These are phyloP conservation scores for Sordariomycetes sp. DNA, from an alignment of 2,329 filamentous ascomycete species.

Conservation along the genomic window DNA sequence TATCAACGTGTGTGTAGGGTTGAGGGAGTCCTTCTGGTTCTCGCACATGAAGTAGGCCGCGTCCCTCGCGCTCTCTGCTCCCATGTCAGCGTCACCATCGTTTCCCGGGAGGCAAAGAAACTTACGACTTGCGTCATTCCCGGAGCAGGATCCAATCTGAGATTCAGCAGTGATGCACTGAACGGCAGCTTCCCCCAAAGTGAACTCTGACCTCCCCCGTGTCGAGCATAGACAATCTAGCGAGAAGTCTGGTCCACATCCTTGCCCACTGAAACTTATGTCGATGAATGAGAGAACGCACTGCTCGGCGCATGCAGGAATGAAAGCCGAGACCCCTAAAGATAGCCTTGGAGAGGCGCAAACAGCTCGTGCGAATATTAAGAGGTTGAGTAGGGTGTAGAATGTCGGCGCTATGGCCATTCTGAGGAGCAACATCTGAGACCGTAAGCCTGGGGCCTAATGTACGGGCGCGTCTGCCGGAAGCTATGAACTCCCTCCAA, in stretches of 20 bases:
- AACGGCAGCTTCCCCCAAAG: slow-evolving; percentile 62
- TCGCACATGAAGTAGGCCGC: slow-evolving; percentile 51
- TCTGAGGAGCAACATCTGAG: slow-evolving; percentile 31
- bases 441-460: background rate
- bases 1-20: slow-evolving; percentile 49
- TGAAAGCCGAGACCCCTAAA: slow-evolving; percentile 26
- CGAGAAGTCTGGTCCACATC: slow-evolving; percentile 40
- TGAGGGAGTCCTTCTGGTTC: slow-evolving; percentile 35
- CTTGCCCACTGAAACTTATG: slow-evolving; percentile 42
- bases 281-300: slow-evolving; percentile 57
- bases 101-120: background rate
- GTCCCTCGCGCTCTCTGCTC: slow-evolving; percentile 29
- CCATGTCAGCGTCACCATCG: slow-evolving; percentile 5
- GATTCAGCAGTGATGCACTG: slow-evolving; percentile 54
- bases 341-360: slow-evolving; percentile 13
- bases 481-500: background rate
- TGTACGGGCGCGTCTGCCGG: background rate
- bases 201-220: slow-evolving; percentile 51
- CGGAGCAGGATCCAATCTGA: slow-evolving; percentile 40
- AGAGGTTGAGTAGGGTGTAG: slow-evolving; percentile 20
- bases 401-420: slow-evolving; percentile 27
- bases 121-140: slow-evolving; percentile 27
- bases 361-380: slow-evolving; percentile 15
- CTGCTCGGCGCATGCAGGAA: slow-evolving; percentile 49
- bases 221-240: slow-evolving; percentile 56